A percentile compares a stretch with the other conserved stretches of the same genome.
Evolutionary conservation across 2,329 filamentous ascomycete species (phyloP).

Genomic region (Scleromitrula shiraiana): DNA sequence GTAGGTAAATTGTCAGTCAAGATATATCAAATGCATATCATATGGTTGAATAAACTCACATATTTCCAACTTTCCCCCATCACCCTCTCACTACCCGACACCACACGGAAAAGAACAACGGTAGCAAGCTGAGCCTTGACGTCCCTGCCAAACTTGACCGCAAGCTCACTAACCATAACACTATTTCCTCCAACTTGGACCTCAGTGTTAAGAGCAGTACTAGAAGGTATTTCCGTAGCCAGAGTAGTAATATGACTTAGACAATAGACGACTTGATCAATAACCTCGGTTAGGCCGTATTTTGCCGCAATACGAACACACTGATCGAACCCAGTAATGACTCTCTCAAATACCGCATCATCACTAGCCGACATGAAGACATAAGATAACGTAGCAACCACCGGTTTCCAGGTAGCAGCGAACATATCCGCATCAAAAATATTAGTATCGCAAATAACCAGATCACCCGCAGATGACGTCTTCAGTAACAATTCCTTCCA

Average conservation of each 20-base stretch:
- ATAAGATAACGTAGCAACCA: constrained; percentile 90
- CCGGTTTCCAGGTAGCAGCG: constrained; percentile 87
- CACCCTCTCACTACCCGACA: constrained; percentile 74
- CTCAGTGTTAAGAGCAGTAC: constrained; percentile 87
- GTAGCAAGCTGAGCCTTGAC: constrained; percentile 91
- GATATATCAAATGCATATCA: constrained; percentile 35
- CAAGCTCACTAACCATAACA: constrained; percentile 97
- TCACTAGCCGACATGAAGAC: constrained; percentile 99
- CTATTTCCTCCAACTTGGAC: constrained; percentile 86
- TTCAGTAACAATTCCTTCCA: constrained; percentile 93
- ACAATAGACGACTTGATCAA: constrained; percentile 89
- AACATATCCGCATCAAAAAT: constrained; percentile 98
- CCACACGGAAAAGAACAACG: constrained; percentile 87
- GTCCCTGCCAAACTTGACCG: constrained; percentile 89
- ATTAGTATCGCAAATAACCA: constrained; percentile 81
- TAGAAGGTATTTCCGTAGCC: constrained; percentile 66
- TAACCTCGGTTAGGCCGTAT: constrained; percentile 73
- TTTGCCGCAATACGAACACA: constrained; percentile 86
- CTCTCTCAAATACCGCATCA: constrained; percentile 86
- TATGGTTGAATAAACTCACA: constrained; percentile 41
- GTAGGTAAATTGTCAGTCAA: constrained; percentile 14
- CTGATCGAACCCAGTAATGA: constrained; percentile 92
- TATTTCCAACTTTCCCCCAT: constrained; percentile 72
- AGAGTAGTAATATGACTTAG: constrained; percentile 86
- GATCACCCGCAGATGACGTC: constrained; percentile 63